A percentile compares a stretch with the other conserved stretches of the same genome.
Evolutionary conservation across 2,329 filamentous ascomycete species (phyloP).

Genomic region (Phaeosphaeriaceae sp.): DNA sequence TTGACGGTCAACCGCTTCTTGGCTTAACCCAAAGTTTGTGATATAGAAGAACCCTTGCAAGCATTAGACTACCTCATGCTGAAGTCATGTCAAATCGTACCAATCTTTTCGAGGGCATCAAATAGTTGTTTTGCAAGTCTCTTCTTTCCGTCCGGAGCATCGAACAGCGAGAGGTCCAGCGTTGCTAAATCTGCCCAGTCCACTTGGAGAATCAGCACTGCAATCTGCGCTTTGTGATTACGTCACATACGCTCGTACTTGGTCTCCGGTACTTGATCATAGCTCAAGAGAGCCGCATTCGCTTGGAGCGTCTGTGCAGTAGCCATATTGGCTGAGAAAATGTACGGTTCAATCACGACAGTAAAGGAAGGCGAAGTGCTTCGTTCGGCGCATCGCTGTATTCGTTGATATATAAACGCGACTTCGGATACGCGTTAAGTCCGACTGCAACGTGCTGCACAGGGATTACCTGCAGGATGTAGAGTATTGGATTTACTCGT

Average conservation of each 20-base stretch:
- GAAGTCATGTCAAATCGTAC: not conserved
- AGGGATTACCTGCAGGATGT: not conserved
- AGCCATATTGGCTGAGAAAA: constrained; percentile 5
- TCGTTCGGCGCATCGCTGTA: not conserved
- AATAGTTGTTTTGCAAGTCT: constrained; percentile 61
- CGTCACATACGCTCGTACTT: constrained; percentile 8
- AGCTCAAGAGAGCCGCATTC: constrained; percentile 5
- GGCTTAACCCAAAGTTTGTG: constrained; percentile 21
- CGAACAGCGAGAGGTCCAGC: constrained; percentile 58
- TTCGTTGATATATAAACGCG: not conserved
- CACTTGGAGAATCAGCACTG: not conserved
- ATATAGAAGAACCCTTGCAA: constrained; percentile 26
- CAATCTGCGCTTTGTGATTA: not conserved
- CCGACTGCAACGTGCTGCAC: not conserved
- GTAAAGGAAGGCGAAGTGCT: not conserved
- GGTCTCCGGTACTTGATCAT: constrained; percentile 14
- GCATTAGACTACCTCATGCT: not conserved
- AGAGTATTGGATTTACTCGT: not conserved
- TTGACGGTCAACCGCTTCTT: constrained; percentile 24
- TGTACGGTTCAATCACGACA: not conserved
- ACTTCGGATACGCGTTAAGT: not conserved
- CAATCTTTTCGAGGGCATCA: constrained; percentile 54
- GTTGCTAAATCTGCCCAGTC: constrained; percentile 16
- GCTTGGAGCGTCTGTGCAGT: constrained; percentile 6
- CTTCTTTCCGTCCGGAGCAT: constrained; percentile 62